phyloP scores from a whole-genome alignment of 139 green algal species.

The Helicosporidium sp. region DNA sequence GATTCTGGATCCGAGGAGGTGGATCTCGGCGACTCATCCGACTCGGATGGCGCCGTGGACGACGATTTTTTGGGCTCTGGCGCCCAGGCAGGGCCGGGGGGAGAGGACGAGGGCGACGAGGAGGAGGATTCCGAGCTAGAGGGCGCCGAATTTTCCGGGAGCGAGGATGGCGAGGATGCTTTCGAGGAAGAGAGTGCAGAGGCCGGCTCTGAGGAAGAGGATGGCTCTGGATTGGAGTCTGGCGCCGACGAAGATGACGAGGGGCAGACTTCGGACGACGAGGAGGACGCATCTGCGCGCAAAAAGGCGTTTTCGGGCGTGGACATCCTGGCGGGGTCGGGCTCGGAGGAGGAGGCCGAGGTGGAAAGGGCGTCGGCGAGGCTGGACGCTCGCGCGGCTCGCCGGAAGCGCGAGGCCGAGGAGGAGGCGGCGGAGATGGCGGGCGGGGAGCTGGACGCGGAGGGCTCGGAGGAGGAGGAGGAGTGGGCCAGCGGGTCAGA shows the following conservation, averaged over 20 bases:
- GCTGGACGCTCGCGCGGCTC: constrained; percentile 27
- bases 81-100: background rate
- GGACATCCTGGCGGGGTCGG: background rate
- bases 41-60: background rate
- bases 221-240: no score
- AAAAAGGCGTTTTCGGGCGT: constrained; percentile 1
- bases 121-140: no score
- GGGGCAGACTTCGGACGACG: no score
- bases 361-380: constrained; percentile 25
- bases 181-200: constrained; percentile 11
- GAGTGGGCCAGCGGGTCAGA: constrained; percentile 15
- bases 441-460: constrained; percentile 17
- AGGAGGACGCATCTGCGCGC: background rate
- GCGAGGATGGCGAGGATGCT: constrained; percentile 12
- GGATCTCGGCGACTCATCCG: no score
- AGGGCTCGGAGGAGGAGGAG: constrained; percentile 16
- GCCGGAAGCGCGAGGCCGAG: constrained; percentile 21
- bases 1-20: no score
- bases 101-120: constrained; percentile 4
- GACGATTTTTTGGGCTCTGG: no score
- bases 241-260: background rate
- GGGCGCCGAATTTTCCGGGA: no score
- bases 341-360: constrained; percentile 18
- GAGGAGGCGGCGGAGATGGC: constrained; percentile 37
- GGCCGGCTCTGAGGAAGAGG: no score